A percentile compares a stretch with the other conserved stretches of the same genome.
phyloP scores from a whole-genome alignment of 495 filamentous ascomycete genomes.

The Talaromyces wortmannii region DNA sequence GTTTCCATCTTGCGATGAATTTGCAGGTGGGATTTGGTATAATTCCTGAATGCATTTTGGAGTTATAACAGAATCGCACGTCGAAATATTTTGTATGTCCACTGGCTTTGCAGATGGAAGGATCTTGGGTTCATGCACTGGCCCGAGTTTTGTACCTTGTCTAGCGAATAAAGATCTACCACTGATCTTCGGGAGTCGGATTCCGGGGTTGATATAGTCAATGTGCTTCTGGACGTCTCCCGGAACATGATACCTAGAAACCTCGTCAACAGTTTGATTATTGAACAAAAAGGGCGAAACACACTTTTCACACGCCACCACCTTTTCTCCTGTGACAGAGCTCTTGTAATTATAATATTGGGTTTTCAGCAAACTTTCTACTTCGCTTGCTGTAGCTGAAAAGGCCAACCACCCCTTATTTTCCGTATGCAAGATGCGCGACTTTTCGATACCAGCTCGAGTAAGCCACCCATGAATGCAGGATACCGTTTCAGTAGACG shows the following conservation, averaged over 20 bases:
- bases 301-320: conserved; percentile 35
- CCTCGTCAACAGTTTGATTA: no score
- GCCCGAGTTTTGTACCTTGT: no score
- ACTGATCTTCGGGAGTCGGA: background rate
- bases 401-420: conserved; percentile 49
- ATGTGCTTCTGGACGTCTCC: conserved; percentile 38
- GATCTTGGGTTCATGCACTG: no score
- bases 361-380: conserved; percentile 48
- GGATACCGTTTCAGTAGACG: conserved; percentile 27
- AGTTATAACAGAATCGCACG: conserved; percentile 40
- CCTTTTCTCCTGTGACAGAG: conserved; percentile 25
- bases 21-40: conserved; percentile 38
- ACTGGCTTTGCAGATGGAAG: no score
- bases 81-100: conserved; percentile 5
- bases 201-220: conserved; percentile 49
- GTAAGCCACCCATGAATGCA: conserved; percentile 42
- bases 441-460: conserved; percentile 35
- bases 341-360: conserved; percentile 53
- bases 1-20: conserved; percentile 24
- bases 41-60: conserved; percentile 46
- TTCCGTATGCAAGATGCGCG: conserved; percentile 34
- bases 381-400: conserved; percentile 40
- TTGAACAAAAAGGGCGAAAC: no score
- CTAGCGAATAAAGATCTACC: no score
- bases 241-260: conserved; percentile 38